A percentile compares a stretch with the other conserved stretches of the same genome.
phyloP scores from a whole-genome alignment of 257 asterid species.

The Paulownia fortunei region DNA sequence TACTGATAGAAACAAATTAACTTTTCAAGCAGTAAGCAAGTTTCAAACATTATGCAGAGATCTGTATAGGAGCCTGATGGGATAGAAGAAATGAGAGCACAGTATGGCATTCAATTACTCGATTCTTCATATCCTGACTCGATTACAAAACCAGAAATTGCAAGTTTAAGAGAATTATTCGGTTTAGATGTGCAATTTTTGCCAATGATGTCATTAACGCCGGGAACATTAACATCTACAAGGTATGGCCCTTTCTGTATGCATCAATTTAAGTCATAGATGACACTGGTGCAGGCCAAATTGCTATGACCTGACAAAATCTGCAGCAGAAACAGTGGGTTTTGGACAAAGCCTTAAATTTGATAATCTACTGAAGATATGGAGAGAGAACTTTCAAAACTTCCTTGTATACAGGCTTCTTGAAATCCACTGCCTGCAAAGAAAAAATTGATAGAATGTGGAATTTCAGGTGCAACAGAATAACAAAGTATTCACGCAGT shows the following conservation, averaged over 20 bases:
- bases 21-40: background rate
- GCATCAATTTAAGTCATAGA: background rate
- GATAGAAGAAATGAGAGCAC: background rate
- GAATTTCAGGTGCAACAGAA: background rate
- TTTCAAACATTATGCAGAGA: background rate
- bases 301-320: background rate
- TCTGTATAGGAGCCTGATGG: background rate
- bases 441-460: background rate
- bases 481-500: background rate
- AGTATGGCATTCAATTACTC: background rate
- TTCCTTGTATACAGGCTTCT: conserved; percentile 88
- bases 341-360: background rate
- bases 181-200: background rate
- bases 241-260: background rate
- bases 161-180: background rate
- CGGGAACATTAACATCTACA: background rate
- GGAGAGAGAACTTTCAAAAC: conserved; percentile 73
- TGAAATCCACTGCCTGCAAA: conserved; percentile 92
- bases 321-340: conserved; percentile 11
- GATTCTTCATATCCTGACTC: background rate
- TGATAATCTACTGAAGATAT: conserved; percentile 52
- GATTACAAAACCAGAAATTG: conserved; percentile 17
- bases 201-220: background rate
- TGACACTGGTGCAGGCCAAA: background rate
- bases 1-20: background rate